Percentiles rank a stretch among this genome's conserved stretches.
phyloP scores from a whole-genome alignment of 208 protist species.

The Leishmania martiniquensis region DNA sequence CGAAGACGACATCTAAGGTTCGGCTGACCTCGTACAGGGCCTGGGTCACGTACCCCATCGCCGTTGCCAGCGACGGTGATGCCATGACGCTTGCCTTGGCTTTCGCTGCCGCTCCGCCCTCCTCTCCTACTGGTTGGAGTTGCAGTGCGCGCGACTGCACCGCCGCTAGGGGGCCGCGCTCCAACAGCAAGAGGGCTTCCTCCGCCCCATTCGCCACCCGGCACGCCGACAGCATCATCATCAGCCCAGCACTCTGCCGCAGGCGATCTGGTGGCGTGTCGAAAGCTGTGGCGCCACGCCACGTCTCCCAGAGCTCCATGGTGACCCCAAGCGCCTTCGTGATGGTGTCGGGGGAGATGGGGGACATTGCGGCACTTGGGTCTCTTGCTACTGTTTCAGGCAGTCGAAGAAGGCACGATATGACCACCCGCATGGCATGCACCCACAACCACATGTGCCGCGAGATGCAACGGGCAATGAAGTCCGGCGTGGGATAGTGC shows the following conservation, averaged over 20 bases:
- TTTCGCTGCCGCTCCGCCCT: background rate
- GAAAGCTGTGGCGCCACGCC: slow-evolving; percentile 23
- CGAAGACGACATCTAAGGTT: slow-evolving; percentile 25
- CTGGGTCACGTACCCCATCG: slow-evolving; percentile 32
- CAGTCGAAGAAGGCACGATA: slow-evolving; percentile 14
- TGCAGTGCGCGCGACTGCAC: slow-evolving; percentile 16
- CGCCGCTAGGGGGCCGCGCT: slow-evolving; percentile 8
- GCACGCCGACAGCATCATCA: slow-evolving; percentile 24
- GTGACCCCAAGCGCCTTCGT: slow-evolving; percentile 18
- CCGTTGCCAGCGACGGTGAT: slow-evolving; percentile 4
- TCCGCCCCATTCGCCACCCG: slow-evolving; percentile 14
- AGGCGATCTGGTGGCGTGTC: slow-evolving; percentile 25
- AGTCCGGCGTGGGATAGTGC: slow-evolving; percentile 24
- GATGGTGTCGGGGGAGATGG: slow-evolving; percentile 3
- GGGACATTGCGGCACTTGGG: background rate
- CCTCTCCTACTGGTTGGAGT: background rate
- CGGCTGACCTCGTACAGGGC: slow-evolving; percentile 32
- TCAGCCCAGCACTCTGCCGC: slow-evolving; percentile 14
- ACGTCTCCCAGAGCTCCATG: slow-evolving; percentile 18
- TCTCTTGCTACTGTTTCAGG: background rate
- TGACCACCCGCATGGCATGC: slow-evolving; percentile 20
- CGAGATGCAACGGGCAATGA: slow-evolving; percentile 14
- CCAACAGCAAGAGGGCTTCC: slow-evolving; percentile 20
- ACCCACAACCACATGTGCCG: slow-evolving; percentile 31
- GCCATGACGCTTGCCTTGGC: slow-evolving; percentile 1